Base-by-base conservation (phyloP, 2,329 filamentous ascomycete species). In the Penicillium sp. region DNA sequence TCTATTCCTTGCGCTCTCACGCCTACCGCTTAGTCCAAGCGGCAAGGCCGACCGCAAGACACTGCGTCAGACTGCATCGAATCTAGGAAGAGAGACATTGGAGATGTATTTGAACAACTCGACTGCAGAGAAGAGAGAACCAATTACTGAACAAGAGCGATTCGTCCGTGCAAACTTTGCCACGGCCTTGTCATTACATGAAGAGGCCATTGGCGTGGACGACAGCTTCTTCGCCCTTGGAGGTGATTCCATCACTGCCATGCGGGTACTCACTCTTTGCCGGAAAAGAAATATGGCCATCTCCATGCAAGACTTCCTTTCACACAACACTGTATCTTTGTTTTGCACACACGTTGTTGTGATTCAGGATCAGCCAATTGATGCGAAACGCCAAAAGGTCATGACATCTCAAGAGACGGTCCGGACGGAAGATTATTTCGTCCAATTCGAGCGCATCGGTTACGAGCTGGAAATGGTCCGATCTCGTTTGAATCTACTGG, bases 191-290 rank as follows among this genome's bases (percentile, higher is more conserved):
- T 56, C 60, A 11, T 14, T 47, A 13, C 18, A 47, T 38, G 30
- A 54, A 4, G 43, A 57, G 14, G 41, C 55, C 13, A 55, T 68
- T 43, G 56, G 59, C 7, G 13, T 64, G 19, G 56, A 60, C 10
- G 51, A 61, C 18, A 61, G 47, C 32, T 77, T 76, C 51, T 61
- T 76, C 7, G 68, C 67, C 5, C 53, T 76, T 4, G 74, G 74
- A 23, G 75, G 75, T 36, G 74, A 76, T 57, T 75, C 72, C 2
- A 75, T 76, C 40, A 72, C 72, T 44, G 74, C 75, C 1, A 77
- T 77, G 74, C 71, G 73, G 48, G 70, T 74, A 26, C 67, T 74
- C 49, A 67, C 68, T 3, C 68, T 73, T 36, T 74, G 70, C 40
- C 70, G 71, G 14, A 57, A 63, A 26, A 68, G 69, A 18, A 53